Evolutionary conservation across 164 flowering plant genomes (phyloP).

Genomic region (Annona squamosa): DNA sequence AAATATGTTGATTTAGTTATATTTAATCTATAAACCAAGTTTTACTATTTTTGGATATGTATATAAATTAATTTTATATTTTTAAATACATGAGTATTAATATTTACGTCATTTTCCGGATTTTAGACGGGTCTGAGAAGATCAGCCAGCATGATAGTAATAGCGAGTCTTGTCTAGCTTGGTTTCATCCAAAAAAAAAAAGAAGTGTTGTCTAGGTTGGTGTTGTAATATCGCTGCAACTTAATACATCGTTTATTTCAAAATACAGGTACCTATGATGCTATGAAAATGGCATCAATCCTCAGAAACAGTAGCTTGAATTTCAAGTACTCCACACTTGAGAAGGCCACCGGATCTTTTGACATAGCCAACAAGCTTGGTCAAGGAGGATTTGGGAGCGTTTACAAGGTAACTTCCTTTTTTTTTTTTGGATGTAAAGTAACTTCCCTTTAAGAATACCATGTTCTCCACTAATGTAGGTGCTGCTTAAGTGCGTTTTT

Average conservation of each 20-base stretch:
- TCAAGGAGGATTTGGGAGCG: conserved; percentile 58
- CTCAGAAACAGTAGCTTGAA: conserved; percentile 17
- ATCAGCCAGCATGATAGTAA: not conserved
- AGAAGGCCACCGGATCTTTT: conserved; percentile 51
- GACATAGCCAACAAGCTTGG: conserved; percentile 40
- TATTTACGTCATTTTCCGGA: not conserved
- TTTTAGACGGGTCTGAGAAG: not conserved
- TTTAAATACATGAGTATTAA: not conserved
- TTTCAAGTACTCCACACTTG: conserved; percentile 51
- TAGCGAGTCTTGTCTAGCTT: not conserved
- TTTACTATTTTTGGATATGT: too few species aligned
- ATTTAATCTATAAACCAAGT: too few species aligned
- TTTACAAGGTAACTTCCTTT: conserved; percentile 37
- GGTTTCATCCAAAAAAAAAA: not conserved
- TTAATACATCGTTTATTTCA: not conserved
- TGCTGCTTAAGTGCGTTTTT: not conserved
- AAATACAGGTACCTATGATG: conserved; percentile 47
- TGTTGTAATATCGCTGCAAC: not conserved
- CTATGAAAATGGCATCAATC: conserved; percentile 34
- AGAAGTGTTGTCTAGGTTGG: not conserved
- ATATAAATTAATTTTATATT: too few species aligned
- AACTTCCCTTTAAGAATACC: not conserved
- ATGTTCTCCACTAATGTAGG: not conserved
- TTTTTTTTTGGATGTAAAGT: conserved; percentile 25
- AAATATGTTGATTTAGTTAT: too few species aligned